Evolutionary conservation across 2,329 filamentous ascomycete genomes (phyloP).

Genomic region (Cordyceps militaris): DNA sequence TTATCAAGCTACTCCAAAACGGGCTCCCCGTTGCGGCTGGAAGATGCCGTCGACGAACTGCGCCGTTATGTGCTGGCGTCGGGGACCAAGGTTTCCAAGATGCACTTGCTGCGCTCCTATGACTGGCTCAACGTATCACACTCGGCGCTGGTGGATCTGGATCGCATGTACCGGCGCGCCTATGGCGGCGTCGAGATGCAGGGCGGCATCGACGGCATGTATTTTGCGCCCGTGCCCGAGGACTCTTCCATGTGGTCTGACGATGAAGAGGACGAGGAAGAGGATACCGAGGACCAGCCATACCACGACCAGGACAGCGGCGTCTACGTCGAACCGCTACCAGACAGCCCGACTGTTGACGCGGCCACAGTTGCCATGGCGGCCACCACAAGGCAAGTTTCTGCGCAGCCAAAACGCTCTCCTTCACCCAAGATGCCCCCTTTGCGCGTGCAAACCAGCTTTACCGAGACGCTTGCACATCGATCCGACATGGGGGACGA

Average conservation of each 20-base stretch:
- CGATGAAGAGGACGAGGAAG: background rate
- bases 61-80: constrained; percentile 51
- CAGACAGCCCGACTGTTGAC: constrained; percentile 1
- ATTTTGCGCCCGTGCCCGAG: constrained; percentile 4
- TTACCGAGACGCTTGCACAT: constrained; percentile 20
- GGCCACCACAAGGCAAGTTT: background rate
- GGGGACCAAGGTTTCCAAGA: constrained; percentile 40
- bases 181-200: constrained; percentile 43
- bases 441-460: constrained; percentile 39
- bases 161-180: constrained; percentile 47
- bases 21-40: constrained; percentile 38
- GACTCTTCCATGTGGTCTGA: background rate
- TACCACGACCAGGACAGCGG: constrained; percentile 1
- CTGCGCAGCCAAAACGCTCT: background rate
- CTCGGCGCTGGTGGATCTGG: constrained; percentile 45
- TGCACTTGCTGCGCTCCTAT: constrained; percentile 48
- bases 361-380: background rate
- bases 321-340: background rate
- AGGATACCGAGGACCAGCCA: constrained; percentile 12
- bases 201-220: constrained; percentile 39
- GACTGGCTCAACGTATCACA: constrained; percentile 49
- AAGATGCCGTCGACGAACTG: constrained; percentile 57
- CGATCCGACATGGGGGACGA: background rate
- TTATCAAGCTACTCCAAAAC: constrained; percentile 49
- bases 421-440: constrained; percentile 18